Base-by-base conservation (phyloP, 371 early-diverging fungal species). In the Capniomyces stellatus region DNA sequence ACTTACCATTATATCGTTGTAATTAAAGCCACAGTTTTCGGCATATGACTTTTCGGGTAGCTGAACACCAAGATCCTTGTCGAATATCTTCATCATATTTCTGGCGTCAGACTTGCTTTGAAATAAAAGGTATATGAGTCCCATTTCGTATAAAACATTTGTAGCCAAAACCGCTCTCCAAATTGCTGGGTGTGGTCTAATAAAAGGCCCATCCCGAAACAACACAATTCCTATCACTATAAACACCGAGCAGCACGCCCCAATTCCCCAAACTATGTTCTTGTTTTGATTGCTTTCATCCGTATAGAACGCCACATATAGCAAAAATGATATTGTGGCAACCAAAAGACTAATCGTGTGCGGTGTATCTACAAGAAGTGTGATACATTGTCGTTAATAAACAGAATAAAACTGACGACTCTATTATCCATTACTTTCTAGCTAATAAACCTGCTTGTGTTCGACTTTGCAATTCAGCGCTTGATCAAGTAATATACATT, bases 111-210 rank as follows among this genome's bases (percentile, higher is more conserved):
- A 71, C 64, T 87, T 87, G 64, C 83, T 85, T 87, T 94, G 85
- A 68, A 92, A 94, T 56, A 94, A 71, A 41, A 91, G 53, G 56
- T 89, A 89, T 22, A 91, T 85, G 47, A 95, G 69, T 30, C 84
- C 69, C 60, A 91, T 69, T 65, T 89, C 85, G 57, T 95, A 95
- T 25, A 85, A 64, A 1, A 93, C 85, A 46, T 86, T 82, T 10
- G 81, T 50, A 30, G 85, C 85, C 27, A 92, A 65, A 0, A 91
- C 88, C 13, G 81, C 77, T 31, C 94, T 74, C 96, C 96, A 95
- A 43, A 95, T 73, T 6, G 86, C 92, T 22, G 92, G 91, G 63
- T 93, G 94, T 6, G 96, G 96, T 43, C 96, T 75, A 40, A 93
- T 78, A 64, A 95, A 88, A 8, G 92, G 90, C 12, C 94, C 92